Conservation (phyloP, 371 early-diverging fungal genomes). For the Rhizopus delemar region DNA sequence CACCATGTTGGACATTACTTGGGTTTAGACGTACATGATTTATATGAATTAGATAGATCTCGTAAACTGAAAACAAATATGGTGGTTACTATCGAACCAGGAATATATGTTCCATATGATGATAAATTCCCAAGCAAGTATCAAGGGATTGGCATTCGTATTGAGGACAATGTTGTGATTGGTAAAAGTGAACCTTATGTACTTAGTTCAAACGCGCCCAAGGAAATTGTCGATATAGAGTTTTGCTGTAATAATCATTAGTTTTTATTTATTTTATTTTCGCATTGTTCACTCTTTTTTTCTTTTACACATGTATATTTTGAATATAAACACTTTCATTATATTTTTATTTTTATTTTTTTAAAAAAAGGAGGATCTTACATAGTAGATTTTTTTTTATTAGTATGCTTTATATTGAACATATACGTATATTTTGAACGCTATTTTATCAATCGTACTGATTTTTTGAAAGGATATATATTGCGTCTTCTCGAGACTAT, state of each 20-base stretch:
- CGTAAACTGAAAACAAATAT: constrained; percentile 73
- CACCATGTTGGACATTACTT: constrained; percentile 95
- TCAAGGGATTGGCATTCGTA: constrained; percentile 92
- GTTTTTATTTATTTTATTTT: constrained; percentile 3
- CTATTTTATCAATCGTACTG: no score
- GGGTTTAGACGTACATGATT: constrained; percentile 95
- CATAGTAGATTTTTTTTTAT: no score
- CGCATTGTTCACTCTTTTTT: background rate
- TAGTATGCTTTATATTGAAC: no score
- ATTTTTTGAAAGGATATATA: no score
- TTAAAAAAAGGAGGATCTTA: no score
- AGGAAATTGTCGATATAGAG: constrained; percentile 89
- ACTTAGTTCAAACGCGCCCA: constrained; percentile 78
- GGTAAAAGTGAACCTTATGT: constrained; percentile 70
- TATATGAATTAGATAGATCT: constrained; percentile 70
- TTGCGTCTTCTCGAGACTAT: no score
- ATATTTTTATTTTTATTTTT: no score
- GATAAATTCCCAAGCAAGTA: constrained; percentile 76
- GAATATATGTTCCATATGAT: constrained; percentile 87
- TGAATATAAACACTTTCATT: no score
- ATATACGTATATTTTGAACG: no score
- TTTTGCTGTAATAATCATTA: constrained; percentile 49
- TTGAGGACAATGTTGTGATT: constrained; percentile 93
- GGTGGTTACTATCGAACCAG: constrained; percentile 96
- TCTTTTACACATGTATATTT: background rate